phyloP scores from a whole-genome alignment of 1,139 yeast genomes.

The Geotrichum fermentans region DNA sequence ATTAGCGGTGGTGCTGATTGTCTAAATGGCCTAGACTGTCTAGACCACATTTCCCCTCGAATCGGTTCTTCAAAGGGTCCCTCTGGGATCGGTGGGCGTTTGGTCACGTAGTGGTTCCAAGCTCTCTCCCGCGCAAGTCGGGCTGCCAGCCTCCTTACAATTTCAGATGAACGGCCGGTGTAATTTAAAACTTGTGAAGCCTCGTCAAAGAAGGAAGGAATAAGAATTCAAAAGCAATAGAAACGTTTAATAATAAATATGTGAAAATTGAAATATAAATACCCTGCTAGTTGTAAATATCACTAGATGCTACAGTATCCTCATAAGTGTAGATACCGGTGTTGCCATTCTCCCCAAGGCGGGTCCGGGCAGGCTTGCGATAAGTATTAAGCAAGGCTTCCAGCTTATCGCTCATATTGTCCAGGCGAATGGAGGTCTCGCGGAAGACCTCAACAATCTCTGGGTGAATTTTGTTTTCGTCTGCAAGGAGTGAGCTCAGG shows the following conservation, averaged over 20 bases:
- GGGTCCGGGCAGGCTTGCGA: slow-evolving; percentile 1
- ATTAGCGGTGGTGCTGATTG: too few relatives aligned
- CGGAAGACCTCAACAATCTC: slow-evolving; percentile 33
- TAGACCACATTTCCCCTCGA: too few relatives aligned
- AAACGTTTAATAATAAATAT: neutral
- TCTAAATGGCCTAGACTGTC: too few relatives aligned
- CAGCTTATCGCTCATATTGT: slow-evolving; percentile 23
- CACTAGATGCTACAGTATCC: neutral
- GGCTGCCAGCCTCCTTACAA: too few relatives aligned
- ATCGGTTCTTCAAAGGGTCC: too few relatives aligned
- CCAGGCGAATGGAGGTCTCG: slow-evolving; percentile 32
- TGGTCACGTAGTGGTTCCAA: too few relatives aligned
- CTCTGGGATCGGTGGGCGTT: too few relatives aligned
- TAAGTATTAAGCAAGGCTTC: slow-evolving; percentile 13
- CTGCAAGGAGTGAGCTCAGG: slow-evolving; percentile 1
- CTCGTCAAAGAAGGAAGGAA: neutral
- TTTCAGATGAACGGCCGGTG: too few relatives aligned
- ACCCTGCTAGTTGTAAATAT: neutral
- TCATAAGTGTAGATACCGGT: neutral
- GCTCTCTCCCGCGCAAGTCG: too few relatives aligned
- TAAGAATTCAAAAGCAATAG: neutral
- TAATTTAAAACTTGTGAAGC: too few relatives aligned
- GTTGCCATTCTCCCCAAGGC: neutral
- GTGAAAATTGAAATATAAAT: neutral
- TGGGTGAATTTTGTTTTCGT: slow-evolving; percentile 29